A percentile compares a stretch with the other conserved stretches of the same genome.
These are phyloP conservation scores for Trypanosomatidae sp. DNA, from an alignment of 208 protist genomes.

Conservation along the genomic window DNA sequence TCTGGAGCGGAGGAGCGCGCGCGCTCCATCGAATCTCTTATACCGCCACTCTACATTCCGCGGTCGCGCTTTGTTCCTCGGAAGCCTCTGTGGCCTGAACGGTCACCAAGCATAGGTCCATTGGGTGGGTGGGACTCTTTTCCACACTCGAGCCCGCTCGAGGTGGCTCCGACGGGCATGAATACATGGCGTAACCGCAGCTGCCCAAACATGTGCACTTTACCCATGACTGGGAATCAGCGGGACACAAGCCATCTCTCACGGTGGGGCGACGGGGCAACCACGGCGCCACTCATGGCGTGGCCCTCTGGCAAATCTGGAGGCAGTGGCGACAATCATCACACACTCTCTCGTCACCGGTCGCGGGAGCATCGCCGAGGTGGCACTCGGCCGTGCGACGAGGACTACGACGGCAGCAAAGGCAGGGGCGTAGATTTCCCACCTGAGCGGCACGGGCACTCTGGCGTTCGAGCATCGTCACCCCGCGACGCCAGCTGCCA, in stretches of 20 bases:
- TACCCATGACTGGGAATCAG: slow-evolving; percentile 1
- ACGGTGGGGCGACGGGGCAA: not conserved
- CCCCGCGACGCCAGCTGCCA: not conserved
- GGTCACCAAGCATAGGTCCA: not conserved
- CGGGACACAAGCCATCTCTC: not conserved
- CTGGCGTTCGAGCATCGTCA: not conserved
- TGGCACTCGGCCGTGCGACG: slow-evolving; percentile 1
- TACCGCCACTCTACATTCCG: slow-evolving; percentile 21
- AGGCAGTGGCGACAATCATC: not conserved
- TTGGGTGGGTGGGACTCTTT: not conserved
- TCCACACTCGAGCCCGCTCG: not conserved
- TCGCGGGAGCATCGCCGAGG: slow-evolving; percentile 1
- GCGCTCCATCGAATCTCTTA: slow-evolving; percentile 10
- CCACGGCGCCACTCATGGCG: slow-evolving; percentile 8
- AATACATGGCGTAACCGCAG: not conserved
- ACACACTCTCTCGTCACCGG: not conserved
- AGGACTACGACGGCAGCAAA: not conserved
- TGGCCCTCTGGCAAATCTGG: slow-evolving; percentile 1
- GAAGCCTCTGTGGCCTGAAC: not conserved
- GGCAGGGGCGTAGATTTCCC: not conserved
- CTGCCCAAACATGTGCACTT: not conserved
- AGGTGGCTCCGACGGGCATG: not conserved
- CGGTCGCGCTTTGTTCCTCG: slow-evolving; percentile 10
- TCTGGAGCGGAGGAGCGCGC: not conserved
- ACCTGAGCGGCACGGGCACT: not conserved